Evolutionary conservation across 495 filamentous ascomycete species (phyloP).

Genomic region (Penicillium longicatenatum): DNA sequence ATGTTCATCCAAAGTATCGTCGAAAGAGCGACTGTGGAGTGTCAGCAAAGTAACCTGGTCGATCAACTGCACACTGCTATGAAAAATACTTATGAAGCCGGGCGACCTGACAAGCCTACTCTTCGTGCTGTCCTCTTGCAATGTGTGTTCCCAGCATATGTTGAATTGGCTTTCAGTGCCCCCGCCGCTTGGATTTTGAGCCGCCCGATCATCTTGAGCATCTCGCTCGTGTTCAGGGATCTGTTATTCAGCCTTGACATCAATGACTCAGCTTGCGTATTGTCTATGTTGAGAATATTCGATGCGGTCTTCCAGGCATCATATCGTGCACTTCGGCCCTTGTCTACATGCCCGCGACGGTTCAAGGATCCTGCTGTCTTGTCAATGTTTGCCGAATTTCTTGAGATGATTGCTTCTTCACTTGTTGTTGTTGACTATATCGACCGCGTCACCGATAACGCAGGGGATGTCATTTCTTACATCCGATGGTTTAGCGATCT

Average conservation of each 20-base stretch:
- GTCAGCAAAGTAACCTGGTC: conserved; percentile 60
- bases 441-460: conserved; percentile 31
- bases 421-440: conserved; percentile 58
- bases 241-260: conserved; percentile 54
- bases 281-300: conserved; percentile 47
- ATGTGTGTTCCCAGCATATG: conserved; percentile 66
- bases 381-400: conserved; percentile 40
- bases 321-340: conserved; percentile 33
- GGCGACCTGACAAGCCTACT: conserved; percentile 44
- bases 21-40: conserved; percentile 62
- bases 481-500: conserved; percentile 39
- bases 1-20: conserved; percentile 65
- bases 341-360: conserved; percentile 32
- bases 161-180: conserved; percentile 52
- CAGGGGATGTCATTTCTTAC: conserved; percentile 24
- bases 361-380: conserved; percentile 45
- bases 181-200: conserved; percentile 60
- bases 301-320: conserved; percentile 45
- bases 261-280: conserved; percentile 42
- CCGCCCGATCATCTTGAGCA: conserved; percentile 56
- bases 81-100: conserved; percentile 49
- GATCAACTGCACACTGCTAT: conserved; percentile 60
- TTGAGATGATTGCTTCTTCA: conserved; percentile 48
- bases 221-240: conserved; percentile 43
- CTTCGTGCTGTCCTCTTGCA: conserved; percentile 60